Evolutionary conservation across 306 rosid species (phyloP), one percentile per base, ranked within the genome.

Genomic region (Citrullus mucosospermus): DNA sequence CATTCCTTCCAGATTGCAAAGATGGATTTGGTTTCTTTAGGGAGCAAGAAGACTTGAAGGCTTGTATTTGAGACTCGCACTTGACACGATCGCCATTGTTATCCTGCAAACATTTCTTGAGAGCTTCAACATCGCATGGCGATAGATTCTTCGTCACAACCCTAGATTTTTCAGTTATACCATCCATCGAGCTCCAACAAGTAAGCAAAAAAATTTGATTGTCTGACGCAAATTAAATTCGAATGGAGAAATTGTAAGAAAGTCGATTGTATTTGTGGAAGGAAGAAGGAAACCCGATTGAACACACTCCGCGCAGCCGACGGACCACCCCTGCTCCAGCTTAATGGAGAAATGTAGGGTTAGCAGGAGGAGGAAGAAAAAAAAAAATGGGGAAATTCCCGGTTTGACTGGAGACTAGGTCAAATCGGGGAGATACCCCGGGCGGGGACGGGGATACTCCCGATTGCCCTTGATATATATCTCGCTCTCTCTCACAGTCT

Each of bases 51-150:
- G 88, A 86, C 80, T 84, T 91, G 69, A 92, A 94, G 75, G 97
- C 96, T 60, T 90, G 93, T 22, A 94, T 92, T 10, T 94, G 96
- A 6, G 90, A 77, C 62, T 88, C 93, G 75, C 98, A 92, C 87
- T 94, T 94, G 81, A 85, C 81, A 71, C 90, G 86, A 81, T 92
- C 93, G 6, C 97, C 97, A 5, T 90, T 90, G 83, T 87, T 92
- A 84, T 92, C 97, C 82, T 92, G 97, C 92, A 94, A 85, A 61
- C 98, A 94, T 78, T 89, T 94, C 83, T 80, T 88, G 16, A 94
- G 85, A 70, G 98, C 97, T 78, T 90, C 93, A 75, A 92, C 92
- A 70, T 93, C 92, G 79, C 97, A 94, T 11, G 93, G 56, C 43
- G 93, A 83, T 75, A 28, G 72, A 76, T 14, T 88, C 83, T 84